Evolutionary conservation across 768 basidiomycete genomes (phyloP).

Genomic region (Rhizopogon sp.): DNA sequence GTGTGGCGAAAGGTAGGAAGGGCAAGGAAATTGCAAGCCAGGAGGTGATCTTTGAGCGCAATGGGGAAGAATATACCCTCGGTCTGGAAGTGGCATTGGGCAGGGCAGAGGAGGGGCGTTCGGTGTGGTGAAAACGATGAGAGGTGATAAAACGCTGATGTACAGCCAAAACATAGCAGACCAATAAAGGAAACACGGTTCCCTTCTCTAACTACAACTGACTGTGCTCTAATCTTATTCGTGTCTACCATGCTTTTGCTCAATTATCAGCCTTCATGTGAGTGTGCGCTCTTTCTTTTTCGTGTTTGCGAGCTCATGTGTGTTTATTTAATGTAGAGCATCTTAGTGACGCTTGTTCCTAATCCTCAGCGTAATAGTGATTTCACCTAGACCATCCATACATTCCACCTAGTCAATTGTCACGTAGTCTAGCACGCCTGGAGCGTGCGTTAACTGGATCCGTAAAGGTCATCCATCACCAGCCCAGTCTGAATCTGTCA

Average conservation of each 20-base stretch:
- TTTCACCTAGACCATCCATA: neutral
- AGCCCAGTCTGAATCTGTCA: too few species aligned
- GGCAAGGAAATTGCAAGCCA: constrained; percentile 8
- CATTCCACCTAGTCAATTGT: neutral
- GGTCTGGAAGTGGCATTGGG: constrained; percentile 27
- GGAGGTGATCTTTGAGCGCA: constrained; percentile 22
- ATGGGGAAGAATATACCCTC: constrained; percentile 20
- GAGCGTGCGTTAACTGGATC: neutral
- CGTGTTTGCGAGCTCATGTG: neutral
- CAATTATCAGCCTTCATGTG: neutral
- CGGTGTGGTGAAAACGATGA: constrained; percentile 19
- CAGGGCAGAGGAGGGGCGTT: constrained; percentile 27
- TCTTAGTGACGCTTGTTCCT: neutral
- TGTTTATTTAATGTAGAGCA: neutral
- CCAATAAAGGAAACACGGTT: too few species aligned
- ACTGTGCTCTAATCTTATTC: neutral
- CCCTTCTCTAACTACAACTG: neutral
- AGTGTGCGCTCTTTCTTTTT: neutral
- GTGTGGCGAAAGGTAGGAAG: neutral
- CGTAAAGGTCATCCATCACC: too few species aligned
- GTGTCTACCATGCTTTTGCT: neutral
- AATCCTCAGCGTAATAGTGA: neutral
- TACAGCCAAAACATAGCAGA: neutral
- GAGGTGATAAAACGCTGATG: neutral
- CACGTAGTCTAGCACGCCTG: neutral